Base-by-base conservation (phyloP, 306 rosid species). In the Elaeagnus macrophylla region DNA sequence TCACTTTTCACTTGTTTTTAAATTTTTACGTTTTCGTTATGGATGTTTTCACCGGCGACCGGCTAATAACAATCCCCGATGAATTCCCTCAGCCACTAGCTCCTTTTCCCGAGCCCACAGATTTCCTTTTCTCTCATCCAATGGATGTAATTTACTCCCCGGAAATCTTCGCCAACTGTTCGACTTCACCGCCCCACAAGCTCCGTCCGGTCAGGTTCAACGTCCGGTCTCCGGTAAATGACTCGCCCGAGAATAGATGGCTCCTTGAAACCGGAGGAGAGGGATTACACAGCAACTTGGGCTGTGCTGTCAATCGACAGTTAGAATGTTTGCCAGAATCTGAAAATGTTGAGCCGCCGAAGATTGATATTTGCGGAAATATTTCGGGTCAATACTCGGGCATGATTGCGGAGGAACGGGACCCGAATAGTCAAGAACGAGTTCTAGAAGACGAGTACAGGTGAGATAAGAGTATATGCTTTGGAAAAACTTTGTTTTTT, bases 151-250 rank as follows among this genome's bases (percentile, higher is more conserved):
- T 72, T 59, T 72, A 64, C 51, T 45, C 73, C 1, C 40, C 57
- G 2, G 63, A 69, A 37, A 10, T 54, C 40, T 35, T 67, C 61
- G 32, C 65, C 37, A 62, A 53, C 60, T 43, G 47, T 6, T 67
- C 68, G 7, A 56, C 43, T 74, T 68, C 64, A 52, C 78, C 75
- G 60, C 79, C 86, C 16, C 95, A 82, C 72, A 91, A 86, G 64
- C 97, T 91, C 65, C 93, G 87, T 10, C 93, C 97, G 9, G 79
- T 86, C 56, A 66, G 97, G 64, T 63, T 61, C 77, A 65, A 42
- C 71, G 69, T 53, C 20, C 44, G 75, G 73, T 60, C 64, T 7
- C 70, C 82, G 9, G 64, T 56, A 7, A 44, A 37, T 1, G 70
- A 57, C 13, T 68, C 44, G 15, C 56, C 62, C 7, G 70, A 48